A percentile compares a stretch with the other conserved stretches of the same genome.
Evolutionary conservation across 1,284 basidiomycete genomes (phyloP).

Genomic region (Moesziomyces sp.): DNA sequence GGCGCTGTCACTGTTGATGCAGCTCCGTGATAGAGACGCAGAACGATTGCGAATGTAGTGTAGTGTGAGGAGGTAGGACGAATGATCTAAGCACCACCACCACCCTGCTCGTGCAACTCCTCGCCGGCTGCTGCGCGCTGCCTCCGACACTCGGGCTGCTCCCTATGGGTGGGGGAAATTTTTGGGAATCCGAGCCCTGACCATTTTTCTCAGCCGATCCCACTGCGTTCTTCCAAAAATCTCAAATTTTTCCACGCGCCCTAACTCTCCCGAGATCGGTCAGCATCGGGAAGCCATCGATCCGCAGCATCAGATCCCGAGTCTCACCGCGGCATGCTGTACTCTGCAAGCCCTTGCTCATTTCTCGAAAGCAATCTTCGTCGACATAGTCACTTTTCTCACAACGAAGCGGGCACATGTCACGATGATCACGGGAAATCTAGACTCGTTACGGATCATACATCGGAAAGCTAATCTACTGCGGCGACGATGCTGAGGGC

Average conservation of each 20-base stretch:
- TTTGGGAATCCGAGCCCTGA: background rate
- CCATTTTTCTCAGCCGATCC: background rate
- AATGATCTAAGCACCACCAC: constrained; percentile 5
- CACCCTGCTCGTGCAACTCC: background rate
- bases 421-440: background rate
- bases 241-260: constrained; percentile 26
- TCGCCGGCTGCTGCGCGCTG: too few relatives aligned
- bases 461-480: too few relatives aligned
- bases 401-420: background rate
- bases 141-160: too few relatives aligned
- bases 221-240: constrained; percentile 26
- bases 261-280: constrained; percentile 19
- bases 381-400: too few relatives aligned
- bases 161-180: too few relatives aligned
- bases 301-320: background rate
- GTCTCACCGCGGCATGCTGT: too few relatives aligned
- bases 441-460: too few relatives aligned
- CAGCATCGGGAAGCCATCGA: constrained; percentile 5
- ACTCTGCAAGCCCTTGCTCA: too few relatives aligned
- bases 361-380: too few relatives aligned
- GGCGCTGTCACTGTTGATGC: background rate
- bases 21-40: too few relatives aligned
- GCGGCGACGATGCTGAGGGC: too few relatives aligned
- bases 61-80: too few relatives aligned
- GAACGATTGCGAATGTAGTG: background rate